Conservation (phyloP, 2,329 filamentous ascomycete genomes). For the Alternaria brassicae region DNA sequence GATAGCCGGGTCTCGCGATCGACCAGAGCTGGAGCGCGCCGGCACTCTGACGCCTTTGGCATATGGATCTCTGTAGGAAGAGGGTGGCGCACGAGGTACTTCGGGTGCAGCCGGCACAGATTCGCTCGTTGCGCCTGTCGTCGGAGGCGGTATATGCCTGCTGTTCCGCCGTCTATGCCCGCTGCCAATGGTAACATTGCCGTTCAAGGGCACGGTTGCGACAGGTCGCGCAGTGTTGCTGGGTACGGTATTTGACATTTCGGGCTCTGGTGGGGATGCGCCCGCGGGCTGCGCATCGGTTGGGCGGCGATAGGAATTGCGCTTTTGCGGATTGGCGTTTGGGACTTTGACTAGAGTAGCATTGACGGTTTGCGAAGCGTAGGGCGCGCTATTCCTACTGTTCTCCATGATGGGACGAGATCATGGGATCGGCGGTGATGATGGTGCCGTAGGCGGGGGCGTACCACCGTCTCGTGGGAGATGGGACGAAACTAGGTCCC, state of each 20-base stretch:
- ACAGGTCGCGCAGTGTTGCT: constrained; percentile 41
- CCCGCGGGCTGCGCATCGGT: constrained; percentile 36
- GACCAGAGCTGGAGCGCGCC: constrained; percentile 35
- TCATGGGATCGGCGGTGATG: constrained; percentile 27
- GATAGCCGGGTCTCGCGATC: constrained; percentile 44
- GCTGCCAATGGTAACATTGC: constrained; percentile 31
- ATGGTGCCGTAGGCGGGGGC: constrained; percentile 17
- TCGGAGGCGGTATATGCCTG: constrained; percentile 39
- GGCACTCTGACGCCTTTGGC: constrained; percentile 38
- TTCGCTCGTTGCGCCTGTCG: constrained; percentile 31
- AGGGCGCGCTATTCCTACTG: constrained; percentile 35
- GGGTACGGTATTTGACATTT: constrained; percentile 28
- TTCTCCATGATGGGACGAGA: constrained; percentile 40
- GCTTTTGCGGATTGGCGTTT: constrained; percentile 43
- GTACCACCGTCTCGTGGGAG: constrained; percentile 20
- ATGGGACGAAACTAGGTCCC: constrained; percentile 16
- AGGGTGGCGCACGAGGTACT: constrained; percentile 62
- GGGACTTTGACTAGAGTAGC: constrained; percentile 33
- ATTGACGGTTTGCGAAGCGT: constrained; percentile 31
- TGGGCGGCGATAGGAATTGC: constrained; percentile 44
- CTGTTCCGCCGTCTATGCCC: constrained; percentile 44
- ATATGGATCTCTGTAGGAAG: constrained; percentile 47
- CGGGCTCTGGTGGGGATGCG: constrained; percentile 22
- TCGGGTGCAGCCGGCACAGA: constrained; percentile 62
- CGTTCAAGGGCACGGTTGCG: constrained; percentile 29